phyloP scores from a whole-genome alignment of 306 rosid species.

The Herpetospermum pedunculosum region DNA sequence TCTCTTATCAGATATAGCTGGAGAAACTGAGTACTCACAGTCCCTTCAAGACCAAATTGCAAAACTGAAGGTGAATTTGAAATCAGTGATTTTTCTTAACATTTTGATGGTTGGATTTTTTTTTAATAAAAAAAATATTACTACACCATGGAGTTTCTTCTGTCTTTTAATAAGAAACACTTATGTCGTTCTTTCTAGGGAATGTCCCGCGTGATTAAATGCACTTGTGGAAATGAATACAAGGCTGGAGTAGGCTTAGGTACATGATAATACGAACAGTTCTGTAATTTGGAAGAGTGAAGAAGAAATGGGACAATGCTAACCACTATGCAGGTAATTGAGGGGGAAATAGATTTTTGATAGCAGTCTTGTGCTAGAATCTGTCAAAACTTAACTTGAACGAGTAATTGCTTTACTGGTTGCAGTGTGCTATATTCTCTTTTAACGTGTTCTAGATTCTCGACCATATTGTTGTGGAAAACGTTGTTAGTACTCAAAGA shows the following conservation, averaged over 20 bases:
- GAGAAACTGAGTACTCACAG: conserved; percentile 58
- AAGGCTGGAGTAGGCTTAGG: conserved; percentile 30
- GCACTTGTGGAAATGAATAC: conserved; percentile 75
- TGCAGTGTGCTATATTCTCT: background rate
- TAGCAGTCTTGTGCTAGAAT: background rate
- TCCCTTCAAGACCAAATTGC: conserved; percentile 53
- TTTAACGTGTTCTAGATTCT: background rate
- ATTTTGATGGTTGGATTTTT: background rate
- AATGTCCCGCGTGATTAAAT: conserved; percentile 47
- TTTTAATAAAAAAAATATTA: background rate
- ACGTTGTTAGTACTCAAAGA: background rate
- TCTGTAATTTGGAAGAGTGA: background rate
- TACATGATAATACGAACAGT: conserved; percentile 14
- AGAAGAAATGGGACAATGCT: background rate
- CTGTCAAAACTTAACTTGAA: conserved; percentile 1
- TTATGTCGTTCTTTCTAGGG: conserved; percentile 29
- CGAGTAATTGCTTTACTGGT: background rate
- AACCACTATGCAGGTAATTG: background rate
- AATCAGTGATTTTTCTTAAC: conserved; percentile 4
- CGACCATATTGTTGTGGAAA: background rate
- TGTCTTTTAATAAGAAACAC: background rate
- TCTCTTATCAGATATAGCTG: conserved; percentile 51
- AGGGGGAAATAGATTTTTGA: background rate
- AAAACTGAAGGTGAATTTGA: conserved; percentile 48
- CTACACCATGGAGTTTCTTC: background rate